Conservation (phyloP, 2,329 filamentous ascomycete genomes). For the Epichloe brachyelytri region DNA sequence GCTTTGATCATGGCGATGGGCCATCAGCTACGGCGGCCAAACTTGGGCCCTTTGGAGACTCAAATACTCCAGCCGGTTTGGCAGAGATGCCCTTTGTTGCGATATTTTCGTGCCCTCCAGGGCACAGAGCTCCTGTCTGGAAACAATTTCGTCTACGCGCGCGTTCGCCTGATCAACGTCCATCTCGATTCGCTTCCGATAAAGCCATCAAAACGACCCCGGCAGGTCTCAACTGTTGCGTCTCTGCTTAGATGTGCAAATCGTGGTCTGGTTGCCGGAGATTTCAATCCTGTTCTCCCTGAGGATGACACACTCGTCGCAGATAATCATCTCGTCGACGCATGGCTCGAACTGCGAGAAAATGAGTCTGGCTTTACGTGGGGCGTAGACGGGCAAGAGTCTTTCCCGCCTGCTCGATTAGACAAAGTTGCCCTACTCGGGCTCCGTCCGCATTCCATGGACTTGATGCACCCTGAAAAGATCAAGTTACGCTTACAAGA, state of each 20-base stretch:
- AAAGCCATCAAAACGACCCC: slow-evolving; percentile 16
- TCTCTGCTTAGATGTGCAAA: slow-evolving; percentile 14
- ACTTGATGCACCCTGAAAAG: too few species aligned
- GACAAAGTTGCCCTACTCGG: slow-evolving; percentile 4
- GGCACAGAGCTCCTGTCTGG: too few species aligned
- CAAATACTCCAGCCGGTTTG: too few species aligned
- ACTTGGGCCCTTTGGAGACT: too few species aligned
- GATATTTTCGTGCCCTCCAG: too few species aligned
- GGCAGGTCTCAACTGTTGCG: slow-evolving; percentile 17
- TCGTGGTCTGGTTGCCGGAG: slow-evolving; percentile 23
- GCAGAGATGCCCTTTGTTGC: too few species aligned
- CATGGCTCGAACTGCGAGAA: slow-evolving; percentile 15
- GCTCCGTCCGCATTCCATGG: too few species aligned
- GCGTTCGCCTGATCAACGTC: slow-evolving; percentile 23
- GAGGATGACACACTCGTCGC: slow-evolving; percentile 19
- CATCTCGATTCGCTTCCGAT: slow-evolving; percentile 24
- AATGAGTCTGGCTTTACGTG: slow-evolving; percentile 23
- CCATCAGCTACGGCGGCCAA: too few species aligned
- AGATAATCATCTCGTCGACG: slow-evolving; percentile 9
- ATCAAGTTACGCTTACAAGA: too few species aligned
- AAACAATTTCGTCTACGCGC: neutral
- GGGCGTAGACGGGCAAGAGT: slow-evolving; percentile 20
- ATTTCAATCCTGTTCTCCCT: slow-evolving; percentile 26
- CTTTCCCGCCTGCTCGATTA: slow-evolving; percentile 20
- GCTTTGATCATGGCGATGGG: too few species aligned